phyloP scores from a whole-genome alignment of 768 basidiomycete species.

The Punctularia strigosozonata region DNA sequence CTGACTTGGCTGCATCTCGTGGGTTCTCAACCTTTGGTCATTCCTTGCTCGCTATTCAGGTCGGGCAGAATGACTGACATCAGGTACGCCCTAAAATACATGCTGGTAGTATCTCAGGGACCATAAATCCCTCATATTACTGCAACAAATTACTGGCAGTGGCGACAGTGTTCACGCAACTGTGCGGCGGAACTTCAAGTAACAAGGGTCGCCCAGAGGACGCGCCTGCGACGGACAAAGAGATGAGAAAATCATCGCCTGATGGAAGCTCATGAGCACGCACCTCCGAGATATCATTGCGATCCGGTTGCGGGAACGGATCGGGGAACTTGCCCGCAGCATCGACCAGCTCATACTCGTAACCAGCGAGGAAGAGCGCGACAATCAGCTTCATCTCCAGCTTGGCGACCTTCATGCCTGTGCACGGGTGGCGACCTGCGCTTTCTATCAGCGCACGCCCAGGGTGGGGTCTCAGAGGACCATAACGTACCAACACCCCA shows the following conservation, averaged over 20 bases:
- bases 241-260: not conserved
- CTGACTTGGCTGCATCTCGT: no score
- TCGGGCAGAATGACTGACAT: no score
- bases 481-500: constrained; percentile 26
- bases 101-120: no score
- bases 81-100: no score
- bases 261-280: not conserved
- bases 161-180: not conserved
- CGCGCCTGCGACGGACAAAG: not conserved
- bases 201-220: not conserved
- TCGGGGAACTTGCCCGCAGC: constrained; percentile 15
- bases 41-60: no score
- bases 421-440: constrained; percentile 23
- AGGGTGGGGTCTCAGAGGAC: not conserved
- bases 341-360: constrained; percentile 25
- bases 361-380: constrained; percentile 21
- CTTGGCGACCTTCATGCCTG: constrained; percentile 27
- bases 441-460: constrained; percentile 1
- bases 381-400: constrained; percentile 26
- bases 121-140: no score
- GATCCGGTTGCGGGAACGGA: constrained; percentile 17
- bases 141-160: no score
- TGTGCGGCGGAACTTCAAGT: not conserved
- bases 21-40: no score
- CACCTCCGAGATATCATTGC: constrained; percentile 24